phyloP scores from a whole-genome alignment of 2,329 filamentous ascomycete species.

The Cladosporium austrohemisphaericum region DNA sequence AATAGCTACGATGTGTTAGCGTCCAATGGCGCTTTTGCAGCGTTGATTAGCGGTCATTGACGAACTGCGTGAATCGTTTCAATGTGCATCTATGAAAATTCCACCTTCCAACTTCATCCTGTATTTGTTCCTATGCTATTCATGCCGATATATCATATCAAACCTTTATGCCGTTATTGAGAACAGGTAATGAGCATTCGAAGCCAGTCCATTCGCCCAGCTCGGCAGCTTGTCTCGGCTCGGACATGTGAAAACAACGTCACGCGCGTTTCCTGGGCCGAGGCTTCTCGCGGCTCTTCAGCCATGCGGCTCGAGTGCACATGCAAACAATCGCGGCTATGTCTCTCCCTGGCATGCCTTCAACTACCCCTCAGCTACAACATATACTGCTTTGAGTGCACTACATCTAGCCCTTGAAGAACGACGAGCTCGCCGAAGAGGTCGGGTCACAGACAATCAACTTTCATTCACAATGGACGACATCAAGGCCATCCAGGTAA shows the following conservation, averaged over 20 bases:
- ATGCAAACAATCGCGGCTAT: conserved; percentile 12
- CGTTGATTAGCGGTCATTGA: no score
- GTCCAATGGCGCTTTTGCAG: no score
- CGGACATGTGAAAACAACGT: conserved; percentile 13
- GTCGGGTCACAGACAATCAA: background rate
- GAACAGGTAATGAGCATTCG: background rate
- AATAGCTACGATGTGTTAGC: no score
- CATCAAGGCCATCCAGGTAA: conserved; percentile 12
- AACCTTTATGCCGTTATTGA: no score
- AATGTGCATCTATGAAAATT: no score
- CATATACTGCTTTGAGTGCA: background rate
- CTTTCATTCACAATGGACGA: conserved; percentile 12
- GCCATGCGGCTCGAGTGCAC: conserved; percentile 4
- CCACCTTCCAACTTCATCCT: no score
- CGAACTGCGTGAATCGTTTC: no score
- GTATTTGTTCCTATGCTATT: no score
- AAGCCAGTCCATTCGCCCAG: conserved; percentile 3
- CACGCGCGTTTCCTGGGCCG: background rate
- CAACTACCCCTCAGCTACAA: background rate
- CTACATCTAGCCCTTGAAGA: no score
- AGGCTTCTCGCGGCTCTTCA: conserved; percentile 12
- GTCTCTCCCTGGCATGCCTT: background rate
- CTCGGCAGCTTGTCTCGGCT: conserved; percentile 3
- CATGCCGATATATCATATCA: no score
- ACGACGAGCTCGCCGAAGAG: no score